Evolutionary conservation across 1,284 basidiomycete genomes (phyloP).

Genomic region (Ganoderma leucocontextum): DNA sequence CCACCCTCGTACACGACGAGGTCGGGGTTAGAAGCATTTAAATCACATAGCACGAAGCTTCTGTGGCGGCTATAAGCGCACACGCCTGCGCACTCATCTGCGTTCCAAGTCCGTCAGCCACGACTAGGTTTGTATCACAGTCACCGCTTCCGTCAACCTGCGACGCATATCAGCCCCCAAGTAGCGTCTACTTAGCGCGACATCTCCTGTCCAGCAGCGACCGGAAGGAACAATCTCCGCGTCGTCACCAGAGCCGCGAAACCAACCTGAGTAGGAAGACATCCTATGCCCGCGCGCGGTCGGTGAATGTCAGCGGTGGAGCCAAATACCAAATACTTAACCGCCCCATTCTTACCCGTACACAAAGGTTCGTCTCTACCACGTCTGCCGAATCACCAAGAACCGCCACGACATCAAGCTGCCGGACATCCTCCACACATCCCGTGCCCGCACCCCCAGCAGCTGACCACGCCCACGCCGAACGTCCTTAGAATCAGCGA

Average conservation of each 20-base stretch:
- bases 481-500: conserved; percentile 79
- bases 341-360: conserved; percentile 11
- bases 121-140: background rate
- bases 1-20: background rate
- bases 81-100: background rate
- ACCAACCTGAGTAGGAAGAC: conserved; percentile 7
- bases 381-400: background rate
- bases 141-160: conserved; percentile 8
- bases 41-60: background rate
- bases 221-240: conserved; percentile 3
- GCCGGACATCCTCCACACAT: conserved; percentile 74
- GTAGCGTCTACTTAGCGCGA: background rate
- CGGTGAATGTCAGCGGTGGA: background rate
- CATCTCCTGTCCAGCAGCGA: background rate
- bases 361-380: background rate
- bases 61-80: background rate
- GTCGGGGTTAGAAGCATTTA: background rate
- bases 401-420: conserved; percentile 27
- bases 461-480: conserved; percentile 81
- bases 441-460: conserved; percentile 84
- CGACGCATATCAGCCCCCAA: background rate
- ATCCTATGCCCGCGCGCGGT: conserved; percentile 2
- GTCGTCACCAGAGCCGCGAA: background rate
- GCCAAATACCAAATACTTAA: conserved; percentile 6
- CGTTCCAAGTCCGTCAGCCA: background rate